A percentile compares a stretch with the other conserved stretches of the same genome.
Evolutionary conservation across 2,329 filamentous ascomycete genomes (phyloP).

Genomic region (Alternaria alternata): DNA sequence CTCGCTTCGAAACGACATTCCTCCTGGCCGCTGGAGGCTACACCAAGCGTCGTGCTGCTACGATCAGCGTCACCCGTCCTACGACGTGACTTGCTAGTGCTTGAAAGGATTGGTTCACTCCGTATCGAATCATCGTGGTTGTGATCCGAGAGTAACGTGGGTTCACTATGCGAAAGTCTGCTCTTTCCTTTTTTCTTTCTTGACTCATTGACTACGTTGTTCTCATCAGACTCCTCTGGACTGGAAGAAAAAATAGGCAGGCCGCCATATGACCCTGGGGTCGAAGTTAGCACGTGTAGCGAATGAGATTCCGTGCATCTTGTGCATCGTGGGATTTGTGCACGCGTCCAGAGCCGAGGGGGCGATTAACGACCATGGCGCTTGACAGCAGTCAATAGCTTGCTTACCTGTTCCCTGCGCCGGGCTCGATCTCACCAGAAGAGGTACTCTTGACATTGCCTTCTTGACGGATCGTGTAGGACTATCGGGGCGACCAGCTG

Average conservation of each 20-base stretch:
- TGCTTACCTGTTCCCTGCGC: slow-evolving; percentile 61
- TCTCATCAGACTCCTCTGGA: slow-evolving; percentile 47
- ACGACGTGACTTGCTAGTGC: slow-evolving; percentile 35
- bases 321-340: slow-evolving; percentile 17
- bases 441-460: slow-evolving; percentile 61
- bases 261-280: slow-evolving; percentile 65
- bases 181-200: slow-evolving; percentile 45
- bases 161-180: slow-evolving; percentile 42
- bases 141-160: slow-evolving; percentile 22
- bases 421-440: slow-evolving; percentile 67
- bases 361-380: slow-evolving; percentile 5
- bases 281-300: slow-evolving; percentile 15
- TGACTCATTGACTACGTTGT: slow-evolving; percentile 37
- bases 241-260: slow-evolving; percentile 58
- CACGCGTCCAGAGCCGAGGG: slow-evolving; percentile 9
- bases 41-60: slow-evolving; percentile 36
- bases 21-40: slow-evolving; percentile 37
- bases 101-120: slow-evolving; percentile 29
- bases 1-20: slow-evolving; percentile 43
- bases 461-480: slow-evolving; percentile 26
- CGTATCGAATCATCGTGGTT: slow-evolving; percentile 26
- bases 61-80: slow-evolving; percentile 34
- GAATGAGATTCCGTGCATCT: not conserved
- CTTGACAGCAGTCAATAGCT: slow-evolving; percentile 15
- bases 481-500: slow-evolving; percentile 22